Evolutionary conservation across 2,329 filamentous ascomycete species (phyloP), one percentile per base, ranked within the genome.

Genomic region (Rhynchosporium agropyri): DNA sequence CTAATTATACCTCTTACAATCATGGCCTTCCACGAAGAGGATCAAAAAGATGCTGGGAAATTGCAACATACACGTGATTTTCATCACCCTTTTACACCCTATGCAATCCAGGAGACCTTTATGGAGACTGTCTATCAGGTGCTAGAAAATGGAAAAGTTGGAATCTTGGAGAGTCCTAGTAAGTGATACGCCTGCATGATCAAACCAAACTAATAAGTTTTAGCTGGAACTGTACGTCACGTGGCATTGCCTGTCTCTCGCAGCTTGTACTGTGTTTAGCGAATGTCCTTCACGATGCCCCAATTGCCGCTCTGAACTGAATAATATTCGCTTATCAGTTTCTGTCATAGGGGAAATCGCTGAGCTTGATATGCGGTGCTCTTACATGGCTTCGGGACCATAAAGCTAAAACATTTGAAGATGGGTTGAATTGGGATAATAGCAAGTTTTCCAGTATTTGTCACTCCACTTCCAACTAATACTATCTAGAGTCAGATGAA

Each of bases 361-460:
- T 91, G 55, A 90, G 88, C 74, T 76, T 91, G 58, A 89, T 91
- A 63, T 91, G 89, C 75, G 86, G 84, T 53, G 84, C 88, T 20
- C 73, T 91, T 68, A 90, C 88, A 2, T 91, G 89, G 89, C 78
- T 91, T 12, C 83, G 88, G 64, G 84, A 90, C 62, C 81, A 89
- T 71, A 89, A 89, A 77, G 61, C 72, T 75, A 65, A 73, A 75
- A 75, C 67, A 71, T 79, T 73, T 54, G 69, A 70, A 40, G 67
- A 74, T 49, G 69, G 67, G 9, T 60, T 74, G 3, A 65, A 69
- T 55, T 68, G 69, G 63, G 58, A 50, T 12, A 50, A 40, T 43
- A 12, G 36, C 57, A 64, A 15, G 33, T 50, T 36, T n/a, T n/a
- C 31, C 33, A 43, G n/a, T 20, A 38, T 20, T 54, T 33, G 26